Evolutionary conservation across 441 rosid genomes (phyloP).

Genomic region (Theobroma grandiflorum): DNA sequence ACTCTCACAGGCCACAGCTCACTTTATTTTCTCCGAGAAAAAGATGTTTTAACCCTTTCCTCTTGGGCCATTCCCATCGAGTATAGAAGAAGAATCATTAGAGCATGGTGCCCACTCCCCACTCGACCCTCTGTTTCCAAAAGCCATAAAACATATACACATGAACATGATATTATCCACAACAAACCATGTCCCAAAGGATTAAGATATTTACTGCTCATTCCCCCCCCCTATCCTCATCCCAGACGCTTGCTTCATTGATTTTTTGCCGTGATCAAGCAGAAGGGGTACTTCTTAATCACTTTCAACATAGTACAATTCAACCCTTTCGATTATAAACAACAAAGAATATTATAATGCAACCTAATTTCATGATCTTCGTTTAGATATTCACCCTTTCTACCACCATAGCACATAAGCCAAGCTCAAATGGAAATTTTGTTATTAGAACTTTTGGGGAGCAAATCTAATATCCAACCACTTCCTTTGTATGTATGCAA

Average conservation of each 20-base stretch:
- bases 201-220: background rate
- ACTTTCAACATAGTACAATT: background rate
- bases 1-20: background rate
- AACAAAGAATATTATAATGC: too few relatives aligned
- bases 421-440: background rate
- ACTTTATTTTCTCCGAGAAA: background rate
- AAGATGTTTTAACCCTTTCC: constrained; percentile 15
- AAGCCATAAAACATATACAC: background rate
- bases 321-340: background rate
- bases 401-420: background rate
- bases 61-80: background rate
- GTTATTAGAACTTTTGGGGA: background rate
- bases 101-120: constrained; percentile 30
- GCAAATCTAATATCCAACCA: background rate
- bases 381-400: background rate
- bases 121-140: background rate
- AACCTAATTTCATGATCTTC: background rate
- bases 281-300: too few relatives aligned
- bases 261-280: background rate
- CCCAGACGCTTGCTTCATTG: background rate
- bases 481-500: constrained; percentile 2
- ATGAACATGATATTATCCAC: background rate
- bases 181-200: constrained; percentile 29
- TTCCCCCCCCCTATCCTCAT: background rate
- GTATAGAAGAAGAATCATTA: constrained; percentile 26